Evolutionary conservation across 257 asterid species (phyloP).

Genomic region (Solanum sparsipilum): DNA sequence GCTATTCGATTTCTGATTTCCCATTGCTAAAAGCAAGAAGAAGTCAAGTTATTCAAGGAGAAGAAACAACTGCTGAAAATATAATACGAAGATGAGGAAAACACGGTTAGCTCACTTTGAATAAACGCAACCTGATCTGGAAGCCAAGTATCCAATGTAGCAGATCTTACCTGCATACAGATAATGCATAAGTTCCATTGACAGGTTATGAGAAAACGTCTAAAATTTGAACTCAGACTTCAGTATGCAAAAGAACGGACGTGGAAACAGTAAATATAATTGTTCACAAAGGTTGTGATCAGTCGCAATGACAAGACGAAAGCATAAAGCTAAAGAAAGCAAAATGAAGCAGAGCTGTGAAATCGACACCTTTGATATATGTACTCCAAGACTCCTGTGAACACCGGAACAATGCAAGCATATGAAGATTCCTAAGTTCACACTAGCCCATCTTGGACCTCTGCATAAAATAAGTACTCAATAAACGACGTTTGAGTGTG

Average conservation of each 20-base stretch:
- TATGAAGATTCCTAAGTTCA: conserved; percentile 34
- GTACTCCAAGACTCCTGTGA: conserved; percentile 39
- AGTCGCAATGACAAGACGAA: not conserved
- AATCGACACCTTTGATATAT: conserved; percentile 26
- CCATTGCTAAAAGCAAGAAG: conserved; percentile 15
- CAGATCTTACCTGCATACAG: conserved; percentile 28
- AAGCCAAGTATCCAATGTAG: conserved; percentile 42
- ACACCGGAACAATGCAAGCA: conserved; percentile 37
- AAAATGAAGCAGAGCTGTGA: not conserved
- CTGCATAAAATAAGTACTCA: conserved; percentile 1
- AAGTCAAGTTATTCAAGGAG: not conserved
- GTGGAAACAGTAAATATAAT: not conserved
- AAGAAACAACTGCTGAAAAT: not conserved
- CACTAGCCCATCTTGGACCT: conserved; percentile 44
- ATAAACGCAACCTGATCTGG: conserved; percentile 36
- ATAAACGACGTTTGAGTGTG: not conserved
- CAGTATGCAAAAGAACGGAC: not conserved
- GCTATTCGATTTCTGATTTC: conserved; percentile 30
- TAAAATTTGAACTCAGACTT: not conserved
- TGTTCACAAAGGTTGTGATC: not conserved
- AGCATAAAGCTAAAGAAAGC: not conserved
- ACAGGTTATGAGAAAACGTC: not conserved
- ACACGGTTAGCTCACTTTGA: conserved; percentile 10
- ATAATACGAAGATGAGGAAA: not conserved
- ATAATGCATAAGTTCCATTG: not conserved